Evolutionary conservation across 352 stramenopile species (phyloP).

Genomic region (Globisporangium parvum): DNA sequence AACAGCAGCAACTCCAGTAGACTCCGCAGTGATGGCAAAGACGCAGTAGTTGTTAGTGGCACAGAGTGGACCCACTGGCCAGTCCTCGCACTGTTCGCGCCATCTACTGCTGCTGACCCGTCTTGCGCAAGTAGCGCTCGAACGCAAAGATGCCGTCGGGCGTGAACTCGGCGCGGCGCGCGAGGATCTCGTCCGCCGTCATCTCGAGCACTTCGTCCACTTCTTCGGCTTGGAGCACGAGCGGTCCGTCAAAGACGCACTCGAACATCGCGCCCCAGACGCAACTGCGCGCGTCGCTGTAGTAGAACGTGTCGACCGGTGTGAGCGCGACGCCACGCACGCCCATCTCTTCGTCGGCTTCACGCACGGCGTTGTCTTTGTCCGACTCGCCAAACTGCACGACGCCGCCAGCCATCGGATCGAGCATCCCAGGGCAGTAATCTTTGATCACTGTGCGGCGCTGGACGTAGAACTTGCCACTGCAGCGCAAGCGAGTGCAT

Average conservation of each 20-base stretch:
- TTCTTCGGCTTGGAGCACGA: slow-evolving; percentile 66
- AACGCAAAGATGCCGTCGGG: slow-evolving; percentile 79
- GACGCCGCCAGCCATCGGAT: slow-evolving; percentile 79
- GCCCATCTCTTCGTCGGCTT: slow-evolving; percentile 84
- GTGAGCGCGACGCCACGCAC: slow-evolving; percentile 49
- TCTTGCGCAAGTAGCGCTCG: slow-evolving; percentile 48
- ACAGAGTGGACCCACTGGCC: too few relatives aligned
- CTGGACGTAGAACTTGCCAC: slow-evolving; percentile 80
- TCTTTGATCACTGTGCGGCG: slow-evolving; percentile 85
- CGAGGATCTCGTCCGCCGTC: slow-evolving; percentile 63
- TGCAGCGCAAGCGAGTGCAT: slow-evolving; percentile 10
- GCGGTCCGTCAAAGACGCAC: slow-evolving; percentile 59
- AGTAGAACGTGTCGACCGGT: slow-evolving; percentile 63
- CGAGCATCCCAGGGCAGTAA: slow-evolving; percentile 80
- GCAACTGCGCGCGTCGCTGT: slow-evolving; percentile 43
- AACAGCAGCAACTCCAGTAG: not conserved
- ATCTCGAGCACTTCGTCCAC: slow-evolving; percentile 77
- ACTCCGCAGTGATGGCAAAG: not conserved
- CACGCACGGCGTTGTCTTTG: slow-evolving; percentile 55
- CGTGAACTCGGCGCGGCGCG: slow-evolving; percentile 57
- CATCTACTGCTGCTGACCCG: slow-evolving; percentile 5
- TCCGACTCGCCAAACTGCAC: slow-evolving; percentile 73
- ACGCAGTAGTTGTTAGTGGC: not conserved
- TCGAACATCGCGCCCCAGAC: slow-evolving; percentile 81
- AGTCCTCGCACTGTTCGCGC: not conserved